Base-by-base conservation (phyloP, 2,329 filamentous ascomycete genomes). In the Epichloe uncinata region DNA sequence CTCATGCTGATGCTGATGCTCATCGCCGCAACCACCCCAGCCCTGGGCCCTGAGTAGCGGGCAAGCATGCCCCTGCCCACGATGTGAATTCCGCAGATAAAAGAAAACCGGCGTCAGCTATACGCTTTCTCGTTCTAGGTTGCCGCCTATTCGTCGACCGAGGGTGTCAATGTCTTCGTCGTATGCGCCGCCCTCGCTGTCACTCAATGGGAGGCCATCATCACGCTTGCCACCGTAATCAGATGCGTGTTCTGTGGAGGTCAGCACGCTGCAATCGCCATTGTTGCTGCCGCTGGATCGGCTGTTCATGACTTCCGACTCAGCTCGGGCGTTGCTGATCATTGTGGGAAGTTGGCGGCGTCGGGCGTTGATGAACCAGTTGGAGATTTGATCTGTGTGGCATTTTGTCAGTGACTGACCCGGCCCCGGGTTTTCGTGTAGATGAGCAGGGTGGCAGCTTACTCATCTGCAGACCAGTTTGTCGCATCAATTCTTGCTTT, bases 351-450 rank as follows among this genome's bases (percentile, higher is more conserved):
- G 66, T 57, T 83, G 77, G 45, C 84, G 79, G 50, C 84, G 74
- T 49, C 84, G 77, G 30, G 83, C 83, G 56, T 88, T 88, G 66
- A 87, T 88, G 65, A 87, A 88, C 84, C 84, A 88, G 66, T 87
- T 87, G 54, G 81, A 85, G 20, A 88, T 85, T 71, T 81, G 78
- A 64, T 81, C 78, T 82, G 44, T 15, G 49, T 58, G 49, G 59
- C 13, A 18, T 18, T 43, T 52, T 52, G 50, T 49, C 16, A 36
- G 47, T 11, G 16, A 11, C 13, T 45, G 15, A 11, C 1, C 5
- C 36, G 3, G 16, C 1, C 5, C 36, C 1, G 16, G 40, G 16
- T 18, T 5, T 16, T 12, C 40, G 51, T 5, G 50, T n/a, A 15
- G 15, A 22, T 34, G n/a, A 13, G 12, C 9, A 12, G 5, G 35